Evolutionary conservation across 2,329 filamentous ascomycete species (phyloP).

Genomic region (Neonectria punicea): DNA sequence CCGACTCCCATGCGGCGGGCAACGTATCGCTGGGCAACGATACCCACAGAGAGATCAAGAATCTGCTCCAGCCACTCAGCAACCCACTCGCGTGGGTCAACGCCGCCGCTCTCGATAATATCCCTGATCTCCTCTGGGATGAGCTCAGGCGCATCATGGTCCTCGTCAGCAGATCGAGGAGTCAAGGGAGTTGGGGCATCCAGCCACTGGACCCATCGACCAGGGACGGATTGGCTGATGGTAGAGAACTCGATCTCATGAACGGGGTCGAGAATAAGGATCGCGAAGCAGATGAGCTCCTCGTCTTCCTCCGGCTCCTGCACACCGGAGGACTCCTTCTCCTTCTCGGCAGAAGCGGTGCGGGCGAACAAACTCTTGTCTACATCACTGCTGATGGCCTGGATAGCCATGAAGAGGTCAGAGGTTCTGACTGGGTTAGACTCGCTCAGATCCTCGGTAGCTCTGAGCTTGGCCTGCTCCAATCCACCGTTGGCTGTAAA

Average conservation of each 20-base stretch:
- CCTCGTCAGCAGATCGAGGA: slow-evolving; percentile 62
- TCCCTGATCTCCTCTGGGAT: slow-evolving; percentile 87
- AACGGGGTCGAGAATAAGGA: slow-evolving; percentile 87
- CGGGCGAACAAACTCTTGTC: slow-evolving; percentile 76
- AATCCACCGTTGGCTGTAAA: slow-evolving; percentile 82
- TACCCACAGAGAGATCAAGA: slow-evolving; percentile 79
- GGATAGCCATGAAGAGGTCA: slow-evolving; percentile 95
- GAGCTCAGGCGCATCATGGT: slow-evolving; percentile 50
- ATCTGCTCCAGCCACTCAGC: slow-evolving; percentile 96
- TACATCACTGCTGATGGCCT: slow-evolving; percentile 77
- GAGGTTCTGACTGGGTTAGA: slow-evolving; percentile 90
- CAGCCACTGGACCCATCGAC: slow-evolving; percentile 90
- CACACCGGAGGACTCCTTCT: slow-evolving; percentile 64
- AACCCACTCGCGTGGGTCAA: slow-evolving; percentile 97
- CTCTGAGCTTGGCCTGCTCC: slow-evolving; percentile 81
- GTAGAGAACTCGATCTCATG: slow-evolving; percentile 90
- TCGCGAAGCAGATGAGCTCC: slow-evolving; percentile 76
- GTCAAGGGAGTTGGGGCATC: slow-evolving; percentile 75
- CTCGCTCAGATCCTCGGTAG: slow-evolving; percentile 82
- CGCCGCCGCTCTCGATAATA: slow-evolving; percentile 78
- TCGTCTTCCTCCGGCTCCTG: slow-evolving; percentile 65
- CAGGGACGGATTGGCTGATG: slow-evolving; percentile 84
- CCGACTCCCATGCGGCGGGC: slow-evolving; percentile 96
- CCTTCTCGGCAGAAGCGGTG: slow-evolving; percentile 62
- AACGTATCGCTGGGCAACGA: slow-evolving; percentile 95